A percentile compares a stretch with the other conserved stretches of the same genome.
Conservation (phyloP, 2,329 filamentous ascomycete species). For the Aspergillus hiratsukae region DNA sequence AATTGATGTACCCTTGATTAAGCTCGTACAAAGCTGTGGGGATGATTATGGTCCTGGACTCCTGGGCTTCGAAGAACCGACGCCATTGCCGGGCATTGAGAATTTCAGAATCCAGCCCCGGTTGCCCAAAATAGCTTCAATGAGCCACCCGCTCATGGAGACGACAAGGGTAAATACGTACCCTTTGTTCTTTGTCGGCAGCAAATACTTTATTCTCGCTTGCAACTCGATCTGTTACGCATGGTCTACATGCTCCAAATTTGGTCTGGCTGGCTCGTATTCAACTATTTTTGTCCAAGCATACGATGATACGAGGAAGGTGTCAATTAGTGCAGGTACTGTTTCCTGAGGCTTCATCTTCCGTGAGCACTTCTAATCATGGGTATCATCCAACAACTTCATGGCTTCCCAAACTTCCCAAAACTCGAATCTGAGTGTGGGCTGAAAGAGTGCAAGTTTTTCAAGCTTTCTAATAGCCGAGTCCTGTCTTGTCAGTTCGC, state of each 20-base stretch:
- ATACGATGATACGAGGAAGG: not conserved
- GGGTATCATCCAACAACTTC: not conserved
- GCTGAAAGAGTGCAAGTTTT: conserved; percentile 1
- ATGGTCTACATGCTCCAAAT: not conserved
- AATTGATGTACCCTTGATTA: too few species aligned
- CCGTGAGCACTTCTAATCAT: not conserved
- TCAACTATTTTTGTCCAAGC: not conserved
- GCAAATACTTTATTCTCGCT: not conserved
- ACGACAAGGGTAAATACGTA: too few species aligned
- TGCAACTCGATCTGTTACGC: not conserved
- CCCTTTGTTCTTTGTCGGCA: too few species aligned
- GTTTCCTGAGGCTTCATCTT: not conserved
- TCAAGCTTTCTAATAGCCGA: not conserved
- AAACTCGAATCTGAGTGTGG: not conserved
- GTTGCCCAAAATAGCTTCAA: not conserved
- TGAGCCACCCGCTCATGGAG: not conserved
- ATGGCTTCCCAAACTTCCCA: not conserved
- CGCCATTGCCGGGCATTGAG: not conserved
- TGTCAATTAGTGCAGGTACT: not conserved
- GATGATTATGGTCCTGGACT: too few species aligned
- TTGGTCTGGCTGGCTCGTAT: not conserved
- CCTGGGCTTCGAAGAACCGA: too few species aligned
- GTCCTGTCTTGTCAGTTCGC: not conserved
- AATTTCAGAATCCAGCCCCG: not conserved
- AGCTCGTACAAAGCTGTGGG: too few species aligned